phyloP scores from a whole-genome alignment of 2,329 filamentous ascomycete species.

The Bipolaris gigantea region DNA sequence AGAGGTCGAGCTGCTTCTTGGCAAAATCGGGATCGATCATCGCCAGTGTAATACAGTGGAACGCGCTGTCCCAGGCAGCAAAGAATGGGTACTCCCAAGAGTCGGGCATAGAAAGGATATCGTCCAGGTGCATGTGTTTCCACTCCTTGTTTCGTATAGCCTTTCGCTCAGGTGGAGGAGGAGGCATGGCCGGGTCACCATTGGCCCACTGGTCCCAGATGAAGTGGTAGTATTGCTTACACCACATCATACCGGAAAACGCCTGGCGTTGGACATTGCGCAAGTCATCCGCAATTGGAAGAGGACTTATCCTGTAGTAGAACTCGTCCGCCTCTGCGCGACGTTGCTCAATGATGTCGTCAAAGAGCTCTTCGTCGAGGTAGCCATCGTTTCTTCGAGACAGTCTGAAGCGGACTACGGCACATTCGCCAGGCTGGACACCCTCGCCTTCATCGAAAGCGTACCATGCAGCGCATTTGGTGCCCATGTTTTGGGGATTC shows the following conservation, averaged over 20 bases:
- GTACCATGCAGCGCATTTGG: conserved; percentile 90
- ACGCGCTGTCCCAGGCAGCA: conserved; percentile 94
- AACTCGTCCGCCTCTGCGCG: conserved; percentile 94
- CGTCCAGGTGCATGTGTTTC: conserved; percentile 94
- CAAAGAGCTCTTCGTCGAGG: conserved; percentile 89
- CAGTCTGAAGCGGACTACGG: conserved; percentile 89
- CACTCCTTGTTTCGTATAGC: conserved; percentile 82
- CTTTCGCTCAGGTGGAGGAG: conserved; percentile 79
- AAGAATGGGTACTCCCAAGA: conserved; percentile 99
- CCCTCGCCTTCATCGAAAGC: conserved; percentile 87
- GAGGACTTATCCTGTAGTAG: conserved; percentile 87
- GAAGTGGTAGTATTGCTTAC: conserved; percentile 95
- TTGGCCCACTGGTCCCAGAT: conserved; percentile 98
- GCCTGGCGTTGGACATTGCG: conserved; percentile 95
- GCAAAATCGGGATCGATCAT: conserved; percentile 98
- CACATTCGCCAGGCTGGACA: conserved; percentile 86
- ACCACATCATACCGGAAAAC: conserved; percentile 97
- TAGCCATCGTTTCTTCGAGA: conserved; percentile 75
- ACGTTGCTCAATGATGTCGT: conserved; percentile 84
- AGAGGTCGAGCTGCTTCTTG: conserved; percentile 95
- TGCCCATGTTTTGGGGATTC: conserved; percentile 78
- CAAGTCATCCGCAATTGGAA: conserved; percentile 91
- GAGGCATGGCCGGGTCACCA: conserved; percentile 84
- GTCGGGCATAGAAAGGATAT: conserved; percentile 96
- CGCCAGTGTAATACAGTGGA: conserved; percentile 91